Base-by-base conservation (phyloP, 202 grass and related monocot species). In the Bolboschoenoplectus hybrid region DNA sequence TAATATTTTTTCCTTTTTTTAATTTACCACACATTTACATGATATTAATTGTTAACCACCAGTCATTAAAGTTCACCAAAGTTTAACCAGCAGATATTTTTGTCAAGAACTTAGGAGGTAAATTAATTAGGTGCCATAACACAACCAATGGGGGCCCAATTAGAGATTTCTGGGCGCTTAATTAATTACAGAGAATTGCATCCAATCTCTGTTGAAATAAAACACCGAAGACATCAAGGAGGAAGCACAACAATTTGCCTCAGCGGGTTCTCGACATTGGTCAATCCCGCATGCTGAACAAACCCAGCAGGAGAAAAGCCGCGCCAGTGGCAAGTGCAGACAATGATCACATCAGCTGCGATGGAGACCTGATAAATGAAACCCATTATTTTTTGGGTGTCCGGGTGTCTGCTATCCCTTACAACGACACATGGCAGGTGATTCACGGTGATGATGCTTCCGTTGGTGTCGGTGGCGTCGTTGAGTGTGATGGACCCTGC, bases 221-320 rank as follows among this genome's bases (percentile, higher is more conserved):
- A 26, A 26, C 26, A 26, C 26, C 26, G 26, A 26, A 26, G 0
- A 26, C 26, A 26, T 13, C 67, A 63, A 8, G 67, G 82, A 56
- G 80, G 57, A 41, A 74, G 57, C 19, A 89, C 47, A 19, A 89
- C 81, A n/a, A 90, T 90, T 14, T 70, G 71, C 38, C 73, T 87
- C 55, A 90, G 41, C 0, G 88, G 85, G n/a, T 90, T 74, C 4
- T 77, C 44, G 11, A 80, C 26, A 82, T 84, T 60, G n/a, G 63
- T 81, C 20, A 58, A 81, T 2, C 88, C 88, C 3, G 85, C 88
- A 38, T 90, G 88, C 49, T 65, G 32, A 5, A 90, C 85, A 4
- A 90, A 90, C 39, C 71, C 88, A 0, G 40, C 53, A 9, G 88
- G 85, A 36, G 88, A 84, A 62, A 90, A 87, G 20, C 43, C 41